Evolutionary conservation across 345 rosid species (phyloP).

Genomic region (Microthlaspi erraticum): DNA sequence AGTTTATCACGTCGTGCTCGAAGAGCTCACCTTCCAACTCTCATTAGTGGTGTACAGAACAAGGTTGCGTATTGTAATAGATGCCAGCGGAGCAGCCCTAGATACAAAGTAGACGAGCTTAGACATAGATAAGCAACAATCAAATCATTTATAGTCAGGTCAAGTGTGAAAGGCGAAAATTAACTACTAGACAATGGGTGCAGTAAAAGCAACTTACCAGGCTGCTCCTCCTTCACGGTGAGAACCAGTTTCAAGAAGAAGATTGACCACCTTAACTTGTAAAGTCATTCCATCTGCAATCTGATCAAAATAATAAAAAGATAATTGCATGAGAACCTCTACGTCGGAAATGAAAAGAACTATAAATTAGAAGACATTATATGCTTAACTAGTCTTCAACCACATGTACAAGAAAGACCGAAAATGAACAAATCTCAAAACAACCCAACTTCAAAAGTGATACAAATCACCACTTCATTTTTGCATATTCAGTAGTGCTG

Average conservation of each 20-base stretch:
- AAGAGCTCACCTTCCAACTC: slow-evolving; percentile 79
- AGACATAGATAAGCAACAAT: slow-evolving; percentile 23
- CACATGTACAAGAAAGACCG: slow-evolving; percentile 8
- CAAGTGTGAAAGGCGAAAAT: slow-evolving; percentile 8
- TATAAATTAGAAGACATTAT: slow-evolving; percentile 1
- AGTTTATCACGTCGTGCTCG: slow-evolving; percentile 17
- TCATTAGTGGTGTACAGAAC: slow-evolving; percentile 85
- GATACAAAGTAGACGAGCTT: slow-evolving; percentile 37
- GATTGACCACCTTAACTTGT: slow-evolving; percentile 85
- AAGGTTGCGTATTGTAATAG: slow-evolving; percentile 87
- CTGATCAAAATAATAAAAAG: slow-evolving; percentile 50
- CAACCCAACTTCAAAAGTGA: slow-evolving; percentile 2
- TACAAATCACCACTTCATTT: slow-evolving; percentile 2
- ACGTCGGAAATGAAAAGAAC: slow-evolving; percentile 10
- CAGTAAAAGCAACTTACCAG: slow-evolving; percentile 61
- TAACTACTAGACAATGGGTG: slow-evolving; percentile 15
- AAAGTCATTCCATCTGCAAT: slow-evolving; percentile 99
- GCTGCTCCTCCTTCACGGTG: slow-evolving; percentile 78
- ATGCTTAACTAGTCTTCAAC: slow-evolving; percentile 13
- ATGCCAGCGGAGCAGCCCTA: slow-evolving; percentile 97
- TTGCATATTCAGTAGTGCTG: background rate
- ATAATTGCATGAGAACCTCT: background rate
- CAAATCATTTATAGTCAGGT: slow-evolving; percentile 6
- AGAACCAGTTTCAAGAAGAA: slow-evolving; percentile 86
- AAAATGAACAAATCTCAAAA: slow-evolving; percentile 22